These are phyloP conservation scores for Suhomyces bribrorum DNA, from an alignment of 1,139 yeast genomes.

Conservation along the genomic window DNA sequence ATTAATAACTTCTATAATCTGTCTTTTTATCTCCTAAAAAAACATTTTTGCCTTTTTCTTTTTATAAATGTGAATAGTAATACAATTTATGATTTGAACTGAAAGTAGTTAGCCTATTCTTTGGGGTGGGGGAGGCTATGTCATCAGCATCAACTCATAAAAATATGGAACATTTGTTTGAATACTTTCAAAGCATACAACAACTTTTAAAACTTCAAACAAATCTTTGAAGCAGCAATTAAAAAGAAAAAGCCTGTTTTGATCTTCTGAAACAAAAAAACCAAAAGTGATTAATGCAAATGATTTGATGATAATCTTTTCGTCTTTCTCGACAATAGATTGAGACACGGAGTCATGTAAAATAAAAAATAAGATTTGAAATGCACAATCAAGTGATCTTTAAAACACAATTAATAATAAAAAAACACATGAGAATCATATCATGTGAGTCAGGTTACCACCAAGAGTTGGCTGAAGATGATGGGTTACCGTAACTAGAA, in stretches of 20 bases:
- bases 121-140: neutral
- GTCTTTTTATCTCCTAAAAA: conserved; percentile 15
- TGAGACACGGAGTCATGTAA: conserved; percentile 31
- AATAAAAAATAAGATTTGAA: conserved; percentile 10
- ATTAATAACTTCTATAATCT: conserved; percentile 31
- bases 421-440: conserved; percentile 9
- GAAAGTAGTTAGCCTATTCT: conserved; percentile 3
- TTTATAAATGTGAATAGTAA: conserved; percentile 18
- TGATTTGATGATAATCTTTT: conserved; percentile 19
- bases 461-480: conserved; percentile 37
- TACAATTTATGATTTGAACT: conserved; percentile 17
- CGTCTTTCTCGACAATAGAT: conserved; percentile 25
- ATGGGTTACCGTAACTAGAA: conserved; percentile 37
- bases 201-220: conserved; percentile 10
- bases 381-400: conserved; percentile 19
- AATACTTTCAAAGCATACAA: conserved; percentile 5
- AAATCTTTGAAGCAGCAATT: conserved; percentile 11
- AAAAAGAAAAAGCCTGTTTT: conserved; percentile 14
- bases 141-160: conserved; percentile 15
- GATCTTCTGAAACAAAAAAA: conserved; percentile 15
- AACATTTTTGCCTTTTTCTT: conserved; percentile 14
- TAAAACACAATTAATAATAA: conserved; percentile 11
- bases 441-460: conserved; percentile 29
- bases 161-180: conserved; percentile 7
- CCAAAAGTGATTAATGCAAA: conserved; percentile 29